phyloP scores from a whole-genome alignment of 2,329 filamentous ascomycete species.

The Microcyclosporella mali region DNA sequence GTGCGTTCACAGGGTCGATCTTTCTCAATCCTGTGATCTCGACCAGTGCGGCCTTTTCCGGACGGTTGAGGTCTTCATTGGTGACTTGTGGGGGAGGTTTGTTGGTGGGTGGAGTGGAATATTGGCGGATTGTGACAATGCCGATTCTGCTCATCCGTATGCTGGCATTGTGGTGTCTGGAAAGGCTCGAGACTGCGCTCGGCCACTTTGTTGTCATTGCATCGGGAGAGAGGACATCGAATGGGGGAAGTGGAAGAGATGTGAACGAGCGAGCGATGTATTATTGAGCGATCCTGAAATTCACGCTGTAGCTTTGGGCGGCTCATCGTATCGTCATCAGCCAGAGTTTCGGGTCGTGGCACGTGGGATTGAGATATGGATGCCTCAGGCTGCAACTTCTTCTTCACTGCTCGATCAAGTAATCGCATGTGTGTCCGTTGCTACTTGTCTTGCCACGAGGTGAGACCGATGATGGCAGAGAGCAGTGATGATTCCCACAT shows the following conservation, averaged over 20 bases:
- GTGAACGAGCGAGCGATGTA: too few relatives aligned
- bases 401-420: too few relatives aligned
- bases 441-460: too few relatives aligned
- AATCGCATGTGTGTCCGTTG: too few relatives aligned
- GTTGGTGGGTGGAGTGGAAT: constrained; percentile 2
- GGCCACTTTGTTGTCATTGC: constrained; percentile 33
- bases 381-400: too few relatives aligned
- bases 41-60: constrained; percentile 17
- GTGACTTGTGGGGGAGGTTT: constrained; percentile 2
- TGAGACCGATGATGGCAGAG: too few relatives aligned
- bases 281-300: too few relatives aligned
- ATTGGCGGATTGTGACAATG: not conserved
- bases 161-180: constrained; percentile 9
- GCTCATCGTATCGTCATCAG: too few relatives aligned
- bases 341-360: too few relatives aligned
- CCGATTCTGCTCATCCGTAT: constrained; percentile 4
- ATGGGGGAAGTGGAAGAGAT: not conserved
- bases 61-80: constrained; percentile 9
- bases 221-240: constrained; percentile 9
- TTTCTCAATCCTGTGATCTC: constrained; percentile 10
- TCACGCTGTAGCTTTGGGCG: too few relatives aligned
- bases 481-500: too few relatives aligned
- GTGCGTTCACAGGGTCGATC: constrained; percentile 63
- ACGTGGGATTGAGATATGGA: too few relatives aligned
- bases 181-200: constrained; percentile 26